Base-by-base conservation (phyloP, 2,329 filamentous ascomycete species). In the Plenodomus lindquistii region DNA sequence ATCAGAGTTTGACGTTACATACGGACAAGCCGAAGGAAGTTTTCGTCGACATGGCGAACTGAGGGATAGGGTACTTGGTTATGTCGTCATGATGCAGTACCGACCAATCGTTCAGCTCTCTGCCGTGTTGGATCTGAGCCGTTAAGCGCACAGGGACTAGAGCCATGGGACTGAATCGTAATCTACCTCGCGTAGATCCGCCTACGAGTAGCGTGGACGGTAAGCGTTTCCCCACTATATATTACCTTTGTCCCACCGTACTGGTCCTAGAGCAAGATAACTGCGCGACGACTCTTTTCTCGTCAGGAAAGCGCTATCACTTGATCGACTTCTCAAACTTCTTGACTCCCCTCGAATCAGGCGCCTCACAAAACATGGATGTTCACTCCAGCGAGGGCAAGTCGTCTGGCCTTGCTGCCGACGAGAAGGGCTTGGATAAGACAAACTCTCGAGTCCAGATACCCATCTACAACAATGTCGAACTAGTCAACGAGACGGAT, bases 401-500 rank as follows among this genome's bases (percentile, higher is more conserved):
- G 22, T 17, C 35, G 16, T 37, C 46, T 4, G 22, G n/a, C 16
- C 22, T 35, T 6, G 9, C 13, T 9, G 40, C 45, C 3, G 19
- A 42, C n/a, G 47, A 46, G 8, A 48, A 51, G 34, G 34, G 43
- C n/a, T 16, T 44, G 17, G 39, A 41, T 13, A 46, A 57, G 18
- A 35, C 46, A 17, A 44, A 47, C 34, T 43, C 54, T 9, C 38
- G 44, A 15, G 54, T 61, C 37, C 51, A 65, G 22, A 50, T 64
- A 15, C 63, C 63, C 11, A 56, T 63, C 37, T 63, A 64, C 53
- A 66, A 65, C 29, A 55, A 64, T n/a, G 22, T 66, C 2, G 63
- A 65, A 40, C 46, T 52, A 27, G 60, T 54, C 18, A 59, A 60
- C 6, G 51, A 54, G 15, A 55, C 61, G 8, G 54, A 65, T 18